Base-by-base conservation (phyloP, 192 early-diverging fungal species). In the Podila clonocystis region DNA sequence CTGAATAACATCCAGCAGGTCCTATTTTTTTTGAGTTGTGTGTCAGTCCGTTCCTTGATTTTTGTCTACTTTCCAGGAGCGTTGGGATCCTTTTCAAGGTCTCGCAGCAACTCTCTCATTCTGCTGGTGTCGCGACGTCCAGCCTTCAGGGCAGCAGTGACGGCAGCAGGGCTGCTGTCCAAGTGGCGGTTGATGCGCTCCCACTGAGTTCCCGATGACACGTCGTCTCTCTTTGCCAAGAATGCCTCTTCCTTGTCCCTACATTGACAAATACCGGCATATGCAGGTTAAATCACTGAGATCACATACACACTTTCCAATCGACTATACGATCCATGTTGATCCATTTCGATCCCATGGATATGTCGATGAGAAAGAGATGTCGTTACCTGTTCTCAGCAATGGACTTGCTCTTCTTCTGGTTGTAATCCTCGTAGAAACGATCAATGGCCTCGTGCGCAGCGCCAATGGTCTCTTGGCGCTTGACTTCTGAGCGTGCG, bases 391-490 rank as follows among this genome's bases (percentile, higher is more conserved):
- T 84, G 84, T 93, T 93, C 68, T 90, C 84, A 68, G 87, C 83
- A 33, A 93, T 88, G 1, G 90, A 85, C 50, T 85, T 86, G 41
- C 90, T 87, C 68, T 89, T 91, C 82, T 88, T 92, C 73, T 91
- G 89, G 58, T 95, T 95, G 55, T 95, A 95, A 64, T 93, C 94
- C 58, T 91, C 91, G 70, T 95, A 95, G 75, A 93, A 95, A 69
- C 86, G 85, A 73, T 95, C 94, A 71, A 95, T 90, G 22, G 87
- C 86, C 45, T 88, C 86, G 50, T 85, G 84, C 22, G 93, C 93
- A 65, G 86, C 82, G 15, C 84, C 67, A 8, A 93, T 83, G 2
- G 89, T 89, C 63, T 89, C 88, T 62, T 85, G 85, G 58, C 91
- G 89, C 59, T 85, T 89, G 0, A 62, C 64, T 49, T 85, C 75